These are phyloP conservation scores for Hydrangea macrophylla DNA, from an alignment of 148 eudicot genomes.

Conservation along the genomic window DNA sequence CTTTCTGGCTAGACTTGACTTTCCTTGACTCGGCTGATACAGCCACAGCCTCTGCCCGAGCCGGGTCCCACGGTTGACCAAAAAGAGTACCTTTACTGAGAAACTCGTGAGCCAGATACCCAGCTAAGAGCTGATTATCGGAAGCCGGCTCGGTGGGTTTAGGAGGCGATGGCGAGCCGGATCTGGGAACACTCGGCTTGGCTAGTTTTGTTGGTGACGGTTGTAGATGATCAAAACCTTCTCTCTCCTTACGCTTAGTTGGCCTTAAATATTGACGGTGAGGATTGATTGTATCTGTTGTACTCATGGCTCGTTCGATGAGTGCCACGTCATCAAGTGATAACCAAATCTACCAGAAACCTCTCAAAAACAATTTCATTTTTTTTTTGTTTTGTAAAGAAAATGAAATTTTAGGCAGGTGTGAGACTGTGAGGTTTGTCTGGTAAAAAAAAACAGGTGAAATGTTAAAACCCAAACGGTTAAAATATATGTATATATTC, in stretches of 20 bases:
- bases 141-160: conserved; percentile 11
- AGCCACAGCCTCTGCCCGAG: conserved; percentile 30
- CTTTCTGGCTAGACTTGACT: background rate
- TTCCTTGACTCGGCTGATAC: conserved; percentile 16
- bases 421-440: background rate
- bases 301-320: conserved; percentile 15
- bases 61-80: conserved; percentile 48
- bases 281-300: conserved; percentile 8
- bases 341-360: background rate
- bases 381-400: too few relatives aligned
- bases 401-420: too few relatives aligned
- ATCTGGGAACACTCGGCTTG: conserved; percentile 6
- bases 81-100: conserved; percentile 35
- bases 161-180: background rate
- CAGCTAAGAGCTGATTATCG: conserved; percentile 30
- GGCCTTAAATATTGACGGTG: conserved; percentile 19
- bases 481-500: background rate
- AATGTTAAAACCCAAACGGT: background rate
- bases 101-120: conserved; percentile 41
- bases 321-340: conserved; percentile 22
- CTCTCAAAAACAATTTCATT: background rate
- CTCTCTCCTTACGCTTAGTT: conserved; percentile 20
- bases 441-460: background rate
- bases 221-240: conserved; percentile 6
- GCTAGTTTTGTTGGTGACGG: background rate